Evolutionary conservation across 192 early-diverging fungal species (phyloP), one percentile per base, ranked within the genome.

Genomic region (Linnemannia exigua): DNA sequence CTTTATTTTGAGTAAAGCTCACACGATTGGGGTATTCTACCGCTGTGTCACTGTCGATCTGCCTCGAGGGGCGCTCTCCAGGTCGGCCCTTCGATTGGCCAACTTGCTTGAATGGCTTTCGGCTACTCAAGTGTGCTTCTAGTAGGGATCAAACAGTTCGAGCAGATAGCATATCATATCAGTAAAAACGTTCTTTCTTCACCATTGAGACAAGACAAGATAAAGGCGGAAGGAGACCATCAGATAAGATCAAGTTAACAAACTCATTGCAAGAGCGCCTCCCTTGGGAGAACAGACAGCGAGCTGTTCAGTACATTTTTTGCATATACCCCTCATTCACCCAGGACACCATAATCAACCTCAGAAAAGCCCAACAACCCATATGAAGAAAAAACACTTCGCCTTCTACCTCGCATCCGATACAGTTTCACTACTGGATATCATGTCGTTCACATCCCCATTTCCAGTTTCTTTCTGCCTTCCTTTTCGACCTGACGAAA

Each of bases 191-290:
- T 69, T 20, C 36, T 37, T 35, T 19, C 25, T 36, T 4, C 25
- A n/a, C 52, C 20, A 8, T 25, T 31, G 9, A 31, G n/a, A 14
- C 28, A 63, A 2, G 28, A 25, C 3, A 9, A 0, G 14, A 31
- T 61, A 4, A 31, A 74, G 14, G 31, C 38, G 22, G 51, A 63
- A 1, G 31, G 93, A 77, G 91, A 90, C 76, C 70, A 67, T 79
- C 82, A 84, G 82, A 84, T 84, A 84, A 84, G 82, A 84, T 84
- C 82, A 84, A 84, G 82, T 84, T 84, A 48, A 61, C 74, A 84
- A 82, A 51, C 70, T 84, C 82, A 84, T 78, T 75, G 82, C 72
- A 69, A 70, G 37, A 70, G 63, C 71, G 61, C 63, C 70, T 77
- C 47, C 74, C 35, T 6, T 7, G 48, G 71, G 72, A 70, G 63